Percentiles rank a stretch among this genome's conserved stretches.
These are phyloP conservation scores for Salix koriyanagi DNA, from an alignment of 345 rosid species.

Conservation along the genomic window DNA sequence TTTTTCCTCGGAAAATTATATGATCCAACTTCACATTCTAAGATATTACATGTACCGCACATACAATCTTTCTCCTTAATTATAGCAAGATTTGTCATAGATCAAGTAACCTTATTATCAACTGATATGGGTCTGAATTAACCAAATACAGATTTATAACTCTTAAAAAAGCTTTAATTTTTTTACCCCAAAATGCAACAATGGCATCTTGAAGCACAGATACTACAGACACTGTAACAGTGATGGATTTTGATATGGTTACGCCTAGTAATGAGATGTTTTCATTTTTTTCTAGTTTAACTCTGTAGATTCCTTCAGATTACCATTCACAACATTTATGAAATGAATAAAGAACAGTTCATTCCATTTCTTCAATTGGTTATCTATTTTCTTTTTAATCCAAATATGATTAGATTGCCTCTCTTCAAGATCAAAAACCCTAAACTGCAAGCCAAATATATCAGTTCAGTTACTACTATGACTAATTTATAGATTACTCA, in stretches of 20 bases:
- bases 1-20: not conserved
- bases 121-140: not conserved
- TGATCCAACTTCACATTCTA: not conserved
- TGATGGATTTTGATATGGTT: not conserved
- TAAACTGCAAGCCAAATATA: not conserved
- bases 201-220: not conserved
- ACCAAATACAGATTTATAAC: not conserved
- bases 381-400: not conserved
- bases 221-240: not conserved
- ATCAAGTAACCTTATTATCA: not conserved
- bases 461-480: not conserved
- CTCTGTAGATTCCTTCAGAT: not conserved
- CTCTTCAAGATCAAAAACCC: not conserved
- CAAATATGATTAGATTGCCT: not conserved
- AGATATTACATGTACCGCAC: not conserved
- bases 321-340: not conserved
- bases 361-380: not conserved
- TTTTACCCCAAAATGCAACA: not conserved
- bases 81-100: not conserved
- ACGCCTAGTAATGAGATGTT: not conserved
- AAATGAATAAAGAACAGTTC: not conserved
- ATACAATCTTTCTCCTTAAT: not conserved
- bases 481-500: not conserved
- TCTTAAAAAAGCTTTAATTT: not conserved
- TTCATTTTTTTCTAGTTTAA: not conserved